Evolutionary conservation across 2,329 filamentous ascomycete genomes (phyloP), one percentile per base, ranked within the genome.

Genomic region (Cadophora luteo-olivacea): DNA sequence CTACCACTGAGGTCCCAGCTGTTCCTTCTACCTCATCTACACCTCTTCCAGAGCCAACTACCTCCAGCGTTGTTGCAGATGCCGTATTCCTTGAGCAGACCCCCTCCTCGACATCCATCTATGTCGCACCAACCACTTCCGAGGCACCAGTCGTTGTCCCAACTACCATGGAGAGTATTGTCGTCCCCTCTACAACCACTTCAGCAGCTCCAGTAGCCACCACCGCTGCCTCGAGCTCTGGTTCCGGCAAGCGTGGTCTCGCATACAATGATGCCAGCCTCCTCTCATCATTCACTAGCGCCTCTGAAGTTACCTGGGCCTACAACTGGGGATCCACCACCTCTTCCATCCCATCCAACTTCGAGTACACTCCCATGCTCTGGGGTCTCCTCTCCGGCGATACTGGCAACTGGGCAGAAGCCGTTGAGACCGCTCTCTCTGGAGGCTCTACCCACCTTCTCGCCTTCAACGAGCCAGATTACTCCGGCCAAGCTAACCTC

Each of bases 391-490:
- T 73, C 14, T 66, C 75, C 11, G 78, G 79, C 14, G 82, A 86
- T 78, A 83, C 83, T 66, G 66, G 73, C 65, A 77, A 75, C 74
- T 92, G 89, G 88, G 73, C 75, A 38, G 57, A 69, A 16, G 83
- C 85, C 70, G 88, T 84, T 57, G 77, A 84, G 64, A 76, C 78
- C 19, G 86, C 87, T 70, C 84, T 91, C 70, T 73, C 78, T 62
- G 77, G 77, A 14, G 90, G 89, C 66, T 80, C 85, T 72, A 85
- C 82, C 70, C 82, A 84, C 74, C 78, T 92, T 66, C 84, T 92
- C 76, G 84, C 84, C 78, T 92, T 91, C 86, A 93, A 93, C 84
- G 90, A 93, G 83, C 88, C 88, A 57, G 91, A 93, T 78, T 84
- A 85, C 70, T 72, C 73, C 14, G 77, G 77, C n/a, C 89, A 92